phyloP scores from a whole-genome alignment of 441 rosid genomes.

The Bruguiera hainesii region DNA sequence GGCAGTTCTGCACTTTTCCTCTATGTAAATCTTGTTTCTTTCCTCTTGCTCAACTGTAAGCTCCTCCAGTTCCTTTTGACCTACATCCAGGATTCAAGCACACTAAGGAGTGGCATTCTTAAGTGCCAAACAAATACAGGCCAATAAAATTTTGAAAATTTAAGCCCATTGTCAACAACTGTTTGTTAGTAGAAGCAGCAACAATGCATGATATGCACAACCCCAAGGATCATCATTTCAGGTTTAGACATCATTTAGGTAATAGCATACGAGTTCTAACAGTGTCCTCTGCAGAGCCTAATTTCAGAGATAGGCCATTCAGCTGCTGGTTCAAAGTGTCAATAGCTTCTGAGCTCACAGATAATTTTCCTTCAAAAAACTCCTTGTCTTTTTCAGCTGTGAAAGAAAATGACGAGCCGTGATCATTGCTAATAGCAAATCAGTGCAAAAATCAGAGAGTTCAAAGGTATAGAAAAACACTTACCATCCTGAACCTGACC shows the following conservation, averaged over 20 bases:
- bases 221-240: constrained; percentile 6
- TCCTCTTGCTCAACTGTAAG: constrained; percentile 56
- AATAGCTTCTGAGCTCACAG: constrained; percentile 45
- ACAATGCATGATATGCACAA: not conserved
- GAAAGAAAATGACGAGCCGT: constrained; percentile 23
- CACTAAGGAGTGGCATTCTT: not conserved
- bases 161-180: constrained; percentile 1
- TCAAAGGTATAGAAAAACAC: constrained; percentile 11
- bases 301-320: constrained; percentile 46
- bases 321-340: constrained; percentile 57
- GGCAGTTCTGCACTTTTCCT: constrained; percentile 42
- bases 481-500: constrained; percentile 77
- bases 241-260: not conserved
- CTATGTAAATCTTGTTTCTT: constrained; percentile 39
- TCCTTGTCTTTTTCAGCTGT: constrained; percentile 78
- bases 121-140: not conserved
- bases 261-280: constrained; percentile 47
- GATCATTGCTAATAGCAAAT: constrained; percentile 12
- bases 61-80: constrained; percentile 59
- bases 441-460: constrained; percentile 9
- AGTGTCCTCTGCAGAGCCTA: constrained; percentile 54
- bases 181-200: not conserved
- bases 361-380: constrained; percentile 50
- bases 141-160: not conserved
- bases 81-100: constrained; percentile 36